A percentile compares a stretch with the other conserved stretches of the same genome.
Conservation (phyloP, 1,284 basidiomycete genomes). For the Melanopsichium pennsylvanicum region DNA sequence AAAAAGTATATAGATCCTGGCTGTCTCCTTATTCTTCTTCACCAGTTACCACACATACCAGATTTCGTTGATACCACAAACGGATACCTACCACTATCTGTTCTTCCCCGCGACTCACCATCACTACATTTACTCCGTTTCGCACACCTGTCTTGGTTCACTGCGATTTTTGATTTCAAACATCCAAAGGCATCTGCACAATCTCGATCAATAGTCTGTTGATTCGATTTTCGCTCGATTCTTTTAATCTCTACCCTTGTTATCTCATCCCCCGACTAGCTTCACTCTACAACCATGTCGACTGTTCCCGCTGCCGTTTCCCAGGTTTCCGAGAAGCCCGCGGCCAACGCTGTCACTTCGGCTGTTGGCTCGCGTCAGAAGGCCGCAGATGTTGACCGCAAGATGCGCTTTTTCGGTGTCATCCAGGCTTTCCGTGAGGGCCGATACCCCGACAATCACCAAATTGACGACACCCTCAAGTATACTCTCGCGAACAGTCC, state of each 20-base stretch:
- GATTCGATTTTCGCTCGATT: slow-evolving; percentile 17
- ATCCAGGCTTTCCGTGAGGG: slow-evolving; percentile 62
- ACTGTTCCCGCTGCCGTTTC: slow-evolving; percentile 23
- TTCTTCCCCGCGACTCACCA: too few relatives aligned
- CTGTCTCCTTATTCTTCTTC: neutral
- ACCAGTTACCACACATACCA: slow-evolving; percentile 38
- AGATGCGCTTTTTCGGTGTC: slow-evolving; percentile 60
- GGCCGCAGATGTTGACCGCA: slow-evolving; percentile 56
- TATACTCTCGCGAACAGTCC: slow-evolving; percentile 55
- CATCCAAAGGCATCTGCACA: slow-evolving; percentile 1
- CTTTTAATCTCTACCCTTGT: too few relatives aligned
- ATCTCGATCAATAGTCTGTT: slow-evolving; percentile 30
- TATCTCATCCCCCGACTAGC: neutral
- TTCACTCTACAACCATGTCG: slow-evolving; percentile 30
- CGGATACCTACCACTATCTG: slow-evolving; percentile 42
- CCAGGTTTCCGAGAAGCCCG: slow-evolving; percentile 48
- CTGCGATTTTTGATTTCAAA: slow-evolving; percentile 17
- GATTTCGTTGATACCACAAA: slow-evolving; percentile 22
- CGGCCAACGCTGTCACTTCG: slow-evolving; percentile 37
- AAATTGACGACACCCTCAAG: slow-evolving; percentile 57
- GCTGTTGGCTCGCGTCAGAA: slow-evolving; percentile 37
- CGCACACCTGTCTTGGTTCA: slow-evolving; percentile 47
- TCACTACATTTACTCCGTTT: neutral
- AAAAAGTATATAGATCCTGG: slow-evolving; percentile 24
- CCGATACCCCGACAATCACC: slow-evolving; percentile 61